Base-by-base conservation (phyloP, 768 basidiomycete species). In the Leccinum obscurum region DNA sequence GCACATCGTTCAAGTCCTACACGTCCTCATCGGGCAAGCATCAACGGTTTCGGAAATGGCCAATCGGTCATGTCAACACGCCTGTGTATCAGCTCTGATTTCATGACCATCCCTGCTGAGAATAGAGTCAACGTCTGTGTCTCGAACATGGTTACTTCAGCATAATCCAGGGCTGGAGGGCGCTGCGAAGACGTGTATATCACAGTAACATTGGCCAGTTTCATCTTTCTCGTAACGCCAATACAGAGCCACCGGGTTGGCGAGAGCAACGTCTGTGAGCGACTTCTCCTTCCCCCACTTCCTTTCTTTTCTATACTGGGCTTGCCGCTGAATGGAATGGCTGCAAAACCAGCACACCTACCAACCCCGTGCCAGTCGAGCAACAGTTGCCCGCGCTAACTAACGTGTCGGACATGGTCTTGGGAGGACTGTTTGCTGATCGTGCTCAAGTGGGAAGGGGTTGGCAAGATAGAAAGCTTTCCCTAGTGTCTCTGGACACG, bases 51-150 rank as follows among this genome's bases (percentile, higher is more conserved):
- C 14, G 35, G 14, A 37, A 37, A 37, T 37, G 35, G 35, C 35
- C 35, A 35, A 37, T 37, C 35, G 6, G 14, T 15, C 14, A 37
- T 37, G 34, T 34, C 34, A 34, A 34, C 34, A 34, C 34, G 34
- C 34, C 34, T 34, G 13, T 34, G 34, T 77, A 87, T 95, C 78
- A 86, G 77, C 72, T 94, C 92, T 2, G 93, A 96, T 68, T 54
- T 83, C 77, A 86, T 95, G 84, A 37, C 84, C 26, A 82, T 95
- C 54, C 13, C 75, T 96, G 14, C 77, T 91, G 54, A 59, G 75
- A 2, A 92, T 95, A 68, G 92, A 90, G n/a, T 69, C 84, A 94
- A 92, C 64, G 95, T 93, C 39, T 93, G 89, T 70, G 76, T 93
- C 32, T 85, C 86, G 8, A 90, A 88, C 62, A 64, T 90, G 58